phyloP scores from a whole-genome alignment of 2,329 filamentous ascomycete genomes.

The Penicillium hordei region DNA sequence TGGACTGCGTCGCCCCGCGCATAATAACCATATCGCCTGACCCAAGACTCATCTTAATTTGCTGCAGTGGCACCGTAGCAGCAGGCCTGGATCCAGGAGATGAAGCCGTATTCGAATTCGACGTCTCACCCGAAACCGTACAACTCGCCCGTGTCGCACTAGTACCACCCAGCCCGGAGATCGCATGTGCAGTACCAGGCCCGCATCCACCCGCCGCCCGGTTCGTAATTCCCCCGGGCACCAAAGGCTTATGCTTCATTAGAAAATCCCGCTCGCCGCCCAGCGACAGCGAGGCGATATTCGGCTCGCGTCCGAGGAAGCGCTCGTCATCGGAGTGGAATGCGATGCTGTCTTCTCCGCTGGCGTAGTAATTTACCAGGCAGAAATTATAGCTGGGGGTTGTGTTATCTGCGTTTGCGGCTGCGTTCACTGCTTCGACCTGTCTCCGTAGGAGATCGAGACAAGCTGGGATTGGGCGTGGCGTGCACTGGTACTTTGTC shows the following conservation, averaged over 20 bases:
- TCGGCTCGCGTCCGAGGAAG: conserved; percentile 68
- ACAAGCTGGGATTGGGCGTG: conserved; percentile 70
- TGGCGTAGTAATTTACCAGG: conserved; percentile 81
- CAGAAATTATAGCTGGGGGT: conserved; percentile 73
- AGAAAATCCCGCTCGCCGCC: conserved; percentile 73
- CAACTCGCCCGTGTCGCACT: neutral
- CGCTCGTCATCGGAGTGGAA: conserved; percentile 80
- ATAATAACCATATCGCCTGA: conserved; percentile 79
- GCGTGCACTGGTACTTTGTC: conserved; percentile 59
- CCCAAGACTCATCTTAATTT: conserved; percentile 55
- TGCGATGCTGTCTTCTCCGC: conserved; percentile 71
- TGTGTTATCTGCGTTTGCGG: conserved; percentile 26
- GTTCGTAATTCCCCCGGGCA: conserved; percentile 24
- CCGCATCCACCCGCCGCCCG: conserved; percentile 24
- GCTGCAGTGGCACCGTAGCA: conserved; percentile 26
- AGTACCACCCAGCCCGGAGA: neutral
- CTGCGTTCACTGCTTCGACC: conserved; percentile 60
- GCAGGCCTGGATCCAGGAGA: neutral
- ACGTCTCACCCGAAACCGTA: neutral
- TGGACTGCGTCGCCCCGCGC: conserved; percentile 70
- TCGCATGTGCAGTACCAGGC: conserved; percentile 21
- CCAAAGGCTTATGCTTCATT: conserved; percentile 70
- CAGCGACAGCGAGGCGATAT: conserved; percentile 72
- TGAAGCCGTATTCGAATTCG: neutral
- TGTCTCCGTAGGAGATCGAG: conserved; percentile 62